Evolutionary conservation across 345 rosid genomes (phyloP), one percentile per base, ranked within the genome.

Genomic region (Eucalyptus viminalis): DNA sequence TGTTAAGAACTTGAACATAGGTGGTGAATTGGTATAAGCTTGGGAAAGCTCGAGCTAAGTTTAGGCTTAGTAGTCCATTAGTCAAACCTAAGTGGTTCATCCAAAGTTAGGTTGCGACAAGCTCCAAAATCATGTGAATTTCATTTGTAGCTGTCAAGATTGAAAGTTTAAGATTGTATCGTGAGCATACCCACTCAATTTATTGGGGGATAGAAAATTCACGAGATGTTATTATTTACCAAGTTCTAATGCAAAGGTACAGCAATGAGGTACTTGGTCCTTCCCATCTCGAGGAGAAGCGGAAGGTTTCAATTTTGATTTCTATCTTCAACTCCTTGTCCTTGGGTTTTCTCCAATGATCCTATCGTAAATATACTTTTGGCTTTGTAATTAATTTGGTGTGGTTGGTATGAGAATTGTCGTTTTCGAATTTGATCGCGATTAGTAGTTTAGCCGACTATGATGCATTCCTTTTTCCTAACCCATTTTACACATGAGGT

Each of bases 61-160:
- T 53, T 53, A 53, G 2, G 22, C 10, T 53, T 53, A 53, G 10
- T 53, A 53, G 5, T 53, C 0, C 5, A 53, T 53, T 53, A 53
- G 24, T 1, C 2, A 53, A 53, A 53, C 10, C 7, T 17, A 53
- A 0, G 56, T 53, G 1, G 5, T 19, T 53, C 24, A 53, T 0
- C 4, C 0, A 4, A 51, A 7, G 4, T 51, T 51, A 51, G 56
- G 56, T 51, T 0, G 22, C 2, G 0, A 17, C 5, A 56, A 9
- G 2, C 25, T 34, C 44, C 25, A 19, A 34, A 31, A 34, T 16
- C 7, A 17, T 9, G 7, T 34, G 25, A 34, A 34, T 16, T 69
- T 69, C 13, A 69, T 34, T 9, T 17, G 80, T 11, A 34, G 44
- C 1, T n/a, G 2, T 69, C 44, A 11, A 34, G 24, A 17, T 8